Base-by-base conservation (phyloP, 352 stramenopile species). In the Pythium brachiatum region DNA sequence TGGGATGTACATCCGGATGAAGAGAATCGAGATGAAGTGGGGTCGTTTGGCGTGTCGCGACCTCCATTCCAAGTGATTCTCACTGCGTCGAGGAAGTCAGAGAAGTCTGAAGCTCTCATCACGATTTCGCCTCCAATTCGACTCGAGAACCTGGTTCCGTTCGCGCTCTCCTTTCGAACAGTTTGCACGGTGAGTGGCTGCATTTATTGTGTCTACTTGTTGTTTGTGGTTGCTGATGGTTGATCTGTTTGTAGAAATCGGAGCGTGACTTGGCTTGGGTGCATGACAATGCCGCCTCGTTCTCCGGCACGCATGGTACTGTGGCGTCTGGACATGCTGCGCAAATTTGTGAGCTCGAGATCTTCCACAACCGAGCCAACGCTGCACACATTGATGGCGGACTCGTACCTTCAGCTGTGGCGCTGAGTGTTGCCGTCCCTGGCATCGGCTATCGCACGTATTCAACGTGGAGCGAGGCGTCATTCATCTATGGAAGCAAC, bases 31-130 rank as follows among this genome's bases (percentile, higher is more conserved):
- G 48, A 66, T 29, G 34, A 59, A 18, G 31, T 39, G 15, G 52
- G 56, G 7, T 52, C 43, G 3, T 88, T 86, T 64, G 67, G 58
- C 39, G 74, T 88, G 1, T 80, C 80, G 16, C 43, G 86, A 1
- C 79, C 83, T 25, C 81, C 83, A 20, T 91, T 90, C 39, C 83
- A 93, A 74, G 58, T 93, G 23, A 86, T 93, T 48, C 31, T 93
- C 41, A 91, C 83, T 2, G 80, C 73, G 20, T 68, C 78, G 41
- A 74, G 81, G 7, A 93, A 93, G 62, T 90, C 83, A 0, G 81
- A 93, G 48, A 82, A 83, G 25, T 81, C 89, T 21, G 83, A 93
- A 62, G 89, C 81, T 23, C 76, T 81, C 36, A 84, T 93, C 53
- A 81, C 77, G 3, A 67, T 94, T 29, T 78, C 78, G 9, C 73